Evolutionary conservation across 177 flowering plant genomes (phyloP).

Genomic region (Vitis hybrid): DNA sequence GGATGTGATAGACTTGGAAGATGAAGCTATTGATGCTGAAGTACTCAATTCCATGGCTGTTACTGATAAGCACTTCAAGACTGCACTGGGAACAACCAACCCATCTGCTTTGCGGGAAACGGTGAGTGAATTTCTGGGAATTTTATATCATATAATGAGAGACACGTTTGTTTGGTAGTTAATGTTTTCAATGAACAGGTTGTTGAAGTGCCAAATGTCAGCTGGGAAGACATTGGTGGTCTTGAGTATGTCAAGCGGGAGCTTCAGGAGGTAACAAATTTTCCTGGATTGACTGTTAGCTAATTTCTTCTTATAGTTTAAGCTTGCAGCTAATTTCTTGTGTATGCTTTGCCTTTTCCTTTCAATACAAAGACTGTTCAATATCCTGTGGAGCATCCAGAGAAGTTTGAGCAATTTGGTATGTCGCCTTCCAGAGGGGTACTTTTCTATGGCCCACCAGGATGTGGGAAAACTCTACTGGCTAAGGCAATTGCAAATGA

Average conservation of each 20-base stretch:
- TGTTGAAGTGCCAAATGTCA: conserved; percentile 39
- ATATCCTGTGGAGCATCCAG: conserved; percentile 42
- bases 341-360: neutral
- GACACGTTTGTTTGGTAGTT: neutral
- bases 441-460: conserved; percentile 37
- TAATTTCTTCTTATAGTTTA: neutral
- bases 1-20: conserved; percentile 55
- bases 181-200: conserved; percentile 14
- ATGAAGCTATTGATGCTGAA: conserved; percentile 53
- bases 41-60: conserved; percentile 56
- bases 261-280: conserved; percentile 28
- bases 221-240: conserved; percentile 41
- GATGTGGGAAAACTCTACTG: conserved; percentile 35
- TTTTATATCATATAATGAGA: too few relatives aligned
- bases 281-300: neutral
- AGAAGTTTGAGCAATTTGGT: conserved; percentile 35
- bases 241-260: conserved; percentile 36
- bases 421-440: conserved; percentile 38
- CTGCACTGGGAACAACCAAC: conserved; percentile 51
- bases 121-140: conserved; percentile 19
- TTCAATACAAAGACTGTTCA: conserved; percentile 29
- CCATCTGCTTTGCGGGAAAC: conserved; percentile 55
- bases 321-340: neutral
- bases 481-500: conserved; percentile 40
- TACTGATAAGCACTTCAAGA: conserved; percentile 48